Percentiles rank a stretch among this genome's conserved stretches.
phyloP scores from a whole-genome alignment of 2,329 filamentous ascomycete species.

The Penicillium sp. region DNA sequence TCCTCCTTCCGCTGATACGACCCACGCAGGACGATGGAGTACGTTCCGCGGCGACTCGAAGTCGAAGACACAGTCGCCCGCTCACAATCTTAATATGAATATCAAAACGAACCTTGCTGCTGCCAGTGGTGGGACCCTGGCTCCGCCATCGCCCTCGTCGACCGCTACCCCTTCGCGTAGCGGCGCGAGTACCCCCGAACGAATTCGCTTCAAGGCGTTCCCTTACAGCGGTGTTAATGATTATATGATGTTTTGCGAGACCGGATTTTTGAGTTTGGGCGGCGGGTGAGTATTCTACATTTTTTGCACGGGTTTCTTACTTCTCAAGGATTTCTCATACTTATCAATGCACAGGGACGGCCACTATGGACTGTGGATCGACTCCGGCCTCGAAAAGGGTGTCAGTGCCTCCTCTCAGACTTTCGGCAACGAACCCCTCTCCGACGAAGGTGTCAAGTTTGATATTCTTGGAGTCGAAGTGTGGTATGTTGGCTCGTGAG shows the following conservation, averaged over 20 bases:
- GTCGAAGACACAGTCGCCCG: slow-evolving; percentile 21
- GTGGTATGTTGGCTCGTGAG: slow-evolving; percentile 76
- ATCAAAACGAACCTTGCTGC: slow-evolving; percentile 29
- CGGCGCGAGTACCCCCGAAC: slow-evolving; percentile 66
- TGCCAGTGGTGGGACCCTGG: slow-evolving; percentile 28
- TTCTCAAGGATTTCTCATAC: neutral
- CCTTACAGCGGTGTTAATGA: slow-evolving; percentile 96
- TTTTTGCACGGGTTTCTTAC: slow-evolving; percentile 7
- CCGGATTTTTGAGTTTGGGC: slow-evolving; percentile 81
- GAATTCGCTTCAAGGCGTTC: slow-evolving; percentile 94
- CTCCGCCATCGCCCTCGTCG: slow-evolving; percentile 30
- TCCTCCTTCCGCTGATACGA: slow-evolving; percentile 70
- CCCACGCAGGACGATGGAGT: slow-evolving; percentile 63
- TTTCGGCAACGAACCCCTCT: slow-evolving; percentile 92
- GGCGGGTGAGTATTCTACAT: slow-evolving; percentile 61
- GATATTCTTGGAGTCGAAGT: slow-evolving; percentile 88
- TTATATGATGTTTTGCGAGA: slow-evolving; percentile 93
- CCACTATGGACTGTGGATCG: slow-evolving; percentile 91
- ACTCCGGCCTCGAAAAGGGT: slow-evolving; percentile 81
- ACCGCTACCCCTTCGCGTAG: slow-evolving; percentile 36
- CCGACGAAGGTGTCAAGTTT: slow-evolving; percentile 91
- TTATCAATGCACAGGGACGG: slow-evolving; percentile 63
- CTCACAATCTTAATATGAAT: slow-evolving; percentile 29
- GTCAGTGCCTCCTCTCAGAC: slow-evolving; percentile 84
- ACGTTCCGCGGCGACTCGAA: slow-evolving; percentile 52